A percentile compares a stretch with the other conserved stretches of the same genome.
phyloP scores from a whole-genome alignment of 78 protist species.

The Chrysochromulina parva region DNA sequence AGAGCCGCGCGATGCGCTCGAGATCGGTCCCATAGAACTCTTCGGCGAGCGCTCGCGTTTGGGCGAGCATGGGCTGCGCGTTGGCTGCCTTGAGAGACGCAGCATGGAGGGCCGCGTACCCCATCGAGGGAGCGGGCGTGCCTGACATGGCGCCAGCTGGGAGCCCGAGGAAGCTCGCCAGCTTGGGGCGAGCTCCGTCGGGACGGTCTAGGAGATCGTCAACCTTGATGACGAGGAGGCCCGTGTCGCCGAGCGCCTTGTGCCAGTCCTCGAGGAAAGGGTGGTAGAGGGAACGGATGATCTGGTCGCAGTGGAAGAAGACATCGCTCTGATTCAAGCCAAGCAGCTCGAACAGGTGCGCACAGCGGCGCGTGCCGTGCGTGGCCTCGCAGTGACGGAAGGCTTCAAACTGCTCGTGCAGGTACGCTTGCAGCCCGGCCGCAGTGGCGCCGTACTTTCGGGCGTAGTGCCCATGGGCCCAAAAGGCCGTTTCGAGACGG shows the following conservation, averaged over 20 bases:
- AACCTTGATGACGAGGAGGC: not conserved
- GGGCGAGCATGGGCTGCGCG: not conserved
- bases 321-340: not conserved
- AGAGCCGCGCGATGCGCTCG: too few species aligned
- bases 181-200: not conserved
- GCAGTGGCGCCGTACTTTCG: not conserved
- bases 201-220: not conserved
- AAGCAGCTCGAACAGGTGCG: not conserved
- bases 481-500: not conserved
- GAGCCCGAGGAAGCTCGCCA: not conserved
- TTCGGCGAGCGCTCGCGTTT: not conserved
- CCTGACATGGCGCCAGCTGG: not conserved
- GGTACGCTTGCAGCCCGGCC: not conserved
- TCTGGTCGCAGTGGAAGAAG: constrained; percentile 28
- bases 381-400: not conserved
- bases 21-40: not conserved
- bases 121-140: not conserved
- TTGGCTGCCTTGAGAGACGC: not conserved
- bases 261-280: not conserved
- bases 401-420: not conserved
- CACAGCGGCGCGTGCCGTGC: not conserved
- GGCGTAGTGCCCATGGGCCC: not conserved
- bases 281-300: not conserved
- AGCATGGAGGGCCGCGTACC: not conserved
- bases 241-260: not conserved